These are phyloP conservation scores for Haematococcus sp. DNA, from an alignment of 139 green algal genomes.

Conservation along the genomic window DNA sequence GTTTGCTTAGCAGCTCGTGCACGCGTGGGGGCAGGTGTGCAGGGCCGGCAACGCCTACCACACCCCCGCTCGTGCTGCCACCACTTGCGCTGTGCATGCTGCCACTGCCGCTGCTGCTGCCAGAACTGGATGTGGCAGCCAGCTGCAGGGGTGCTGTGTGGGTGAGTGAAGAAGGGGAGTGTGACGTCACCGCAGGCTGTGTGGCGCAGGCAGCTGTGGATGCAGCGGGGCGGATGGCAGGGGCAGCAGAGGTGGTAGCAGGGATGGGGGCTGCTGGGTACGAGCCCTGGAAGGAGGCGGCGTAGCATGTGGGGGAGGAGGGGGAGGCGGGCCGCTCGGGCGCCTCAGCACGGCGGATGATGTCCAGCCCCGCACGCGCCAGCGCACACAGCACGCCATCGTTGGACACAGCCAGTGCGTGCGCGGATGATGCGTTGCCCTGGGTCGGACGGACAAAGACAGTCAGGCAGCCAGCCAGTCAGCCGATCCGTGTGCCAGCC, in stretches of 20 bases:
- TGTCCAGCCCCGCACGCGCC: constrained; percentile 51
- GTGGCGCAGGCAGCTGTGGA: too few relatives aligned
- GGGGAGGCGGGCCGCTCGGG: neutral
- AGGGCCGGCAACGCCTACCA: neutral
- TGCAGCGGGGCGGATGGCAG: too few relatives aligned
- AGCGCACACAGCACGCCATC: constrained; percentile 63
- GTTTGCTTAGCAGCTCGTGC: constrained; percentile 32
- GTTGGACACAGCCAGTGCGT: constrained; percentile 57
- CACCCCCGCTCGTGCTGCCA: neutral
- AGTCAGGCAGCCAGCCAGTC: too few relatives aligned
- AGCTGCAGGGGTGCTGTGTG: too few relatives aligned
- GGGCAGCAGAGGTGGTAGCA: too few relatives aligned
- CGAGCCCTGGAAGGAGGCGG: neutral
- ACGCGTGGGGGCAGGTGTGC: constrained; percentile 16
- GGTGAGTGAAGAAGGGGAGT: too few relatives aligned
- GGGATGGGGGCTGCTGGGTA: too few relatives aligned
- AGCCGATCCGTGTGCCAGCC: too few relatives aligned
- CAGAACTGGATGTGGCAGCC: neutral
- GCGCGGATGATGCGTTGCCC: constrained; percentile 84
- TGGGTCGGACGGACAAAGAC: constrained; percentile 11
- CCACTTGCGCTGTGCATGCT: constrained; percentile 2
- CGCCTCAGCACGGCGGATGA: constrained; percentile 37
- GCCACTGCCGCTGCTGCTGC: constrained; percentile 3
- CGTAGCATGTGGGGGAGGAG: neutral
- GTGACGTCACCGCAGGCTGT: too few relatives aligned